Base-by-base conservation (phyloP, 1,284 basidiomycete genomes). In the Volvariella surrecta region DNA sequence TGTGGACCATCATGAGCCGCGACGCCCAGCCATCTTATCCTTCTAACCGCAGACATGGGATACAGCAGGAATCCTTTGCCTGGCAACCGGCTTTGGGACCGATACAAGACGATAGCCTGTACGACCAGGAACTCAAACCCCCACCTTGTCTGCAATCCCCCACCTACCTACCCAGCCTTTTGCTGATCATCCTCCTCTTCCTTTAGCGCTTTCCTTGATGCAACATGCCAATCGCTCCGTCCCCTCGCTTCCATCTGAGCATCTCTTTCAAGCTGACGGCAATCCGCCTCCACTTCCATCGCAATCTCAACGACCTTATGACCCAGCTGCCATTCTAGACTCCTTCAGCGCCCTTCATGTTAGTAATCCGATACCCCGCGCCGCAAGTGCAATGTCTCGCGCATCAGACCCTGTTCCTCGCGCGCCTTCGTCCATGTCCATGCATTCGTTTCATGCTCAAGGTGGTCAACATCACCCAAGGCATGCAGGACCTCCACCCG, bases 391-490 rank as follows among this genome's bases (percentile, higher is more conserved):
- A 4, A 42, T 40, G 41, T 43, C 50, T 34, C 48, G 54, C 43
- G 39, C 37, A 40, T 52, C 38, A 19, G 72, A 73, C 46, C 68
- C 68, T 37, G 56, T 70, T 20, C 64, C 67, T 37, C 67, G 73
- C 21, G 62, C 70, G 15, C 66, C 70, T 21, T 76, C 76, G 15
- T 70, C 74, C 11, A 71, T 75, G 70, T 77, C 76, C 17, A 59
- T 68, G 50, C 64, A 61, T 39, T 60, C 70, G 16, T 50, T 58
- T 42, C 60, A 62, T 44, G 55, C 54, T 37, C 56, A 58, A 3
- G 53, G 59, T 31, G 52, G 50, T 32, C 50, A 54, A 18, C 49
- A 53, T 41, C 60, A 53, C 19, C 60, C 66, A 32, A 55, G 63
- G 45, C 56, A 63, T 48, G 59, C 61, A 10, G 52, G 59, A 24